Base-by-base conservation (phyloP, 139 green algal species). In the Eudorina sp. region DNA sequence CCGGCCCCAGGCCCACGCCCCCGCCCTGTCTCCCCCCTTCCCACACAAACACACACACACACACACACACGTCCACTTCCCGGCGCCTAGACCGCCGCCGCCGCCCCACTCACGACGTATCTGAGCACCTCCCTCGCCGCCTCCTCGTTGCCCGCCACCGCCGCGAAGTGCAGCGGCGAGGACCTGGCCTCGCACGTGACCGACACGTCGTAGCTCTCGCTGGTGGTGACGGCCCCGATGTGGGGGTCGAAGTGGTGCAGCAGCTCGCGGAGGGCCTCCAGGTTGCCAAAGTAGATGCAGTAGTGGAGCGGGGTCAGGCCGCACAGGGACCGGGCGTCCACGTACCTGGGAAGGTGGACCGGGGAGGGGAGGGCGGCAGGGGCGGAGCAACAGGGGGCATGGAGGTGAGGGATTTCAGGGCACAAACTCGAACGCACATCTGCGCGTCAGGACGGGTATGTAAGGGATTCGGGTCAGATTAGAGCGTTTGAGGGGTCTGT, bases 111-210 rank as follows among this genome's bases (percentile, higher is more conserved):
- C 14, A 58, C 23, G 43, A 60, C 55, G 29, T 64, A 29, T 46
- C 29, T 9, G 45, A 82, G 73, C 73, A 82, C 45, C 73, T 46
- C 7, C 29, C 46, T 25, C 29, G 46, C 73, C 27, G 29, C 29
- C 8, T 16, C 46, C n/a, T 11, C 29, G 73, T 64, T 64, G 73
- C 73, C 73, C 46, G 73, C n/a, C n/a, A n/a, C n/a, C n/a, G n/a
- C n/a, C n/a, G n/a, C n/a, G n/a, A n/a, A n/a, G n/a, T n/a, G n/a
- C 73, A 82, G 73, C 73, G 73, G 73, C 29, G 73, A 25, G 45
- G 45, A 66, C 14, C 1, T 2, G 9, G n/a, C 21, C 1, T 82
- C 46, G 73, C 73, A 82, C 14, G 73, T 82, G 73, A 62, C 45
- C 2, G 2, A n/a, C n/a, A n/a, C n/a, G n/a, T n/a, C n/a, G n/a